These are phyloP conservation scores for Cynanchum wilfordii DNA, from an alignment of 257 asterid genomes.

Conservation along the genomic window DNA sequence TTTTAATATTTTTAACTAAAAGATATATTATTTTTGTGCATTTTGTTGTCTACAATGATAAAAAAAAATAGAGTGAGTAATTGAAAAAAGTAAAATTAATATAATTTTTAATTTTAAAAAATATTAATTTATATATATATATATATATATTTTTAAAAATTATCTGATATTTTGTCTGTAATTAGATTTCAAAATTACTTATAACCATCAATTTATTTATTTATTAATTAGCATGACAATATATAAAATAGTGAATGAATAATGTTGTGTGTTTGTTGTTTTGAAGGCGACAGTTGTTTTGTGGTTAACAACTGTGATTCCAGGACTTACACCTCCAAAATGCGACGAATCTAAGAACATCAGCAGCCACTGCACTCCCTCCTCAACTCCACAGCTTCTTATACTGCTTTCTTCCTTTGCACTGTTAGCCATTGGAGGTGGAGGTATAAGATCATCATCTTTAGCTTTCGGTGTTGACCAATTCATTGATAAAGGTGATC, in stretches of 20 bases:
- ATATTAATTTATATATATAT: too few relatives aligned
- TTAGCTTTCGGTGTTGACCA: slow-evolving; percentile 77
- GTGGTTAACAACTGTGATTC: slow-evolving; percentile 59
- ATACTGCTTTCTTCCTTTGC: slow-evolving; percentile 42
- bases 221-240: too few relatives aligned
- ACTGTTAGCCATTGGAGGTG: slow-evolving; percentile 66
- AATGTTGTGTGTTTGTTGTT: neutral
- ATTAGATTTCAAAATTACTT: too few relatives aligned
- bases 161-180: too few relatives aligned
- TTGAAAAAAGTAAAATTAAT: too few relatives aligned
- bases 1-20: too few relatives aligned
- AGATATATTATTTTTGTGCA: too few relatives aligned
- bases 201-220: too few relatives aligned
- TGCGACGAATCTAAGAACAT: slow-evolving; percentile 32
- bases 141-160: too few relatives aligned
- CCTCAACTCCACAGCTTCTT: slow-evolving; percentile 37
- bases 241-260: neutral
- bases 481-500: slow-evolving; percentile 25
- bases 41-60: too few relatives aligned
- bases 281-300: slow-evolving; percentile 53
- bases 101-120: too few relatives aligned
- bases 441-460: slow-evolving; percentile 53
- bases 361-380: slow-evolving; percentile 27
- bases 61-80: too few relatives aligned
- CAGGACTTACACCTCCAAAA: slow-evolving; percentile 54